Conservation (phyloP, 805 yeast species). For the Tetrapisispora arboricola region DNA sequence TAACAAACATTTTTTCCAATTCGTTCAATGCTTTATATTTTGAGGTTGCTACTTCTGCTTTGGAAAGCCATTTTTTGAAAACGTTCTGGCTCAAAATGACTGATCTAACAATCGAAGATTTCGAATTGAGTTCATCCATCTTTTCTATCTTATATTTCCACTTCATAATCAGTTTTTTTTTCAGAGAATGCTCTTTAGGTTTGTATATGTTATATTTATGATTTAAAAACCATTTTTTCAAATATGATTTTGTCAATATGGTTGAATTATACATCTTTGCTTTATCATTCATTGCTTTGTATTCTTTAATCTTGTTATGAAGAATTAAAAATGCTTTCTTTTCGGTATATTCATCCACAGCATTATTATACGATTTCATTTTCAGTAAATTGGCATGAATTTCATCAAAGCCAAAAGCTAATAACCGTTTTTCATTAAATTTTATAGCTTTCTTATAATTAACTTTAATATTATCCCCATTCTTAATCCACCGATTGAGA, state of each 20-base stretch:
- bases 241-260: neutral
- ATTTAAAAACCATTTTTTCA: no score
- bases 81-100: no score
- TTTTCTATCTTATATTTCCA: no score
- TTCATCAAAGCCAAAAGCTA: constrained; percentile 6
- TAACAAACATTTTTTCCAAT: no score
- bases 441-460: constrained; percentile 5
- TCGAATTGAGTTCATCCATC: no score
- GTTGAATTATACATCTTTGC: neutral
- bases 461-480: neutral
- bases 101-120: no score
- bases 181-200: no score
- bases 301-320: neutral
- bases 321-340: neutral
- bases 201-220: no score
- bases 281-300: neutral
- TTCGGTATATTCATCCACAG: neutral
- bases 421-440: constrained; percentile 10
- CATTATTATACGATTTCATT: neutral
- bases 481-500: constrained; percentile 13
- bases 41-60: no score
- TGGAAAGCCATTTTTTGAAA: no score
- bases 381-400: constrained; percentile 3
- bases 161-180: no score
- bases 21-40: no score